These are phyloP conservation scores for Tylopilus orsonianus DNA, from an alignment of 1,284 basidiomycete genomes.

Conservation along the genomic window DNA sequence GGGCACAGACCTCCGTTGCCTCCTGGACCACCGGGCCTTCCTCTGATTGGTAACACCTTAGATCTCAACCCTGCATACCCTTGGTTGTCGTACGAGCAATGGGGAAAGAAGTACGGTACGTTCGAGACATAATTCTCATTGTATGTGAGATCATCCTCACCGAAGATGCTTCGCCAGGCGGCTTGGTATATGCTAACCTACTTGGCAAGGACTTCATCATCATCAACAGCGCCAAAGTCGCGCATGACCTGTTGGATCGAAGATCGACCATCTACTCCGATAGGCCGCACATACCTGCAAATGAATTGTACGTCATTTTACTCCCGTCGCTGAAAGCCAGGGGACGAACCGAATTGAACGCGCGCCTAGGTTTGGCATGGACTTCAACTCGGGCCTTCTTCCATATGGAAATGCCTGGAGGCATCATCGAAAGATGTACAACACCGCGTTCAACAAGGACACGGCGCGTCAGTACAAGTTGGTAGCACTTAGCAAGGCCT, in stretches of 20 bases:
- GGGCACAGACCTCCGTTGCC: slow-evolving; percentile 26
- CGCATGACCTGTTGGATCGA: slow-evolving; percentile 41
- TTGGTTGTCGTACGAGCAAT: slow-evolving; percentile 35
- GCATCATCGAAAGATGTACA: slow-evolving; percentile 28
- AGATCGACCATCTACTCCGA: slow-evolving; percentile 44
- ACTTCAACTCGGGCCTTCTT: slow-evolving; percentile 30
- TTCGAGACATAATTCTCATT: not conserved
- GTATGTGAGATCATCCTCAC: not conserved
- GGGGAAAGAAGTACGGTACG: slow-evolving; percentile 32
- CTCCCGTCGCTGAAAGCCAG: not conserved
- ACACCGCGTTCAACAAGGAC: slow-evolving; percentile 19
- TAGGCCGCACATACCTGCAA: slow-evolving; percentile 34
- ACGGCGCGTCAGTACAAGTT: slow-evolving; percentile 9
- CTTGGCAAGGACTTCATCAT: slow-evolving; percentile 41
- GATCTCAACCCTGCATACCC: slow-evolving; percentile 18
- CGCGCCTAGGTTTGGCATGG: slow-evolving; percentile 30
- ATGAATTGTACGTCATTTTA: slow-evolving; percentile 18
- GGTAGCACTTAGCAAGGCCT: slow-evolving; percentile 21
- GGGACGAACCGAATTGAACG: not conserved
- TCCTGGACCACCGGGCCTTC: slow-evolving; percentile 31
- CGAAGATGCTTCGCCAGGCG: slow-evolving; percentile 26
- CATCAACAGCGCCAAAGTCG: slow-evolving; percentile 38
- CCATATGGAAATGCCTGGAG: slow-evolving; percentile 29
- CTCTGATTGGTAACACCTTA: slow-evolving; percentile 29
- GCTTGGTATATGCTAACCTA: slow-evolving; percentile 35